phyloP scores from a whole-genome alignment of 208 protist species.

The Crithidia thermophila region DNA sequence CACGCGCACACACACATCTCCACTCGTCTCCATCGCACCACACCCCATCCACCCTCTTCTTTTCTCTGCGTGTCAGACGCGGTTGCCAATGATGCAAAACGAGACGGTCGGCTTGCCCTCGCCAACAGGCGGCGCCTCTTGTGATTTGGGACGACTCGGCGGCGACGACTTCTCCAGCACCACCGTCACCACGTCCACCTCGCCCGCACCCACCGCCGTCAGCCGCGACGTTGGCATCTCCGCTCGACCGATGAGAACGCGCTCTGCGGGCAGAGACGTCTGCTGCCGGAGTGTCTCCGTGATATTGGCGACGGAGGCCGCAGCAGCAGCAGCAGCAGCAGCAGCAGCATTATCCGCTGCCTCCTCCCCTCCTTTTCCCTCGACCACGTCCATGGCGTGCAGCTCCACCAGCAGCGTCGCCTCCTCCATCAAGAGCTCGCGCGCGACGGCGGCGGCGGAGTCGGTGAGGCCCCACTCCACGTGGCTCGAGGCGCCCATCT shows the following conservation, averaged over 20 bases:
- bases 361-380: slow-evolving; percentile 2
- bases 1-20: neutral
- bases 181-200: slow-evolving; percentile 27
- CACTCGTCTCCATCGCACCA: no score
- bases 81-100: slow-evolving; percentile 47
- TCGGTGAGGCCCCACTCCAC: slow-evolving; percentile 57
- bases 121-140: neutral
- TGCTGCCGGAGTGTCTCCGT: slow-evolving; percentile 1
- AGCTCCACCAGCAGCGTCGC: slow-evolving; percentile 25
- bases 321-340: neutral
- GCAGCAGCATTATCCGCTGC: neutral
- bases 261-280: slow-evolving; percentile 1
- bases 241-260: slow-evolving; percentile 16
- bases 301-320: neutral
- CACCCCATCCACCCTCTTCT: no score
- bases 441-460: slow-evolving; percentile 39
- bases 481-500: slow-evolving; percentile 30
- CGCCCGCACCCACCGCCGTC: slow-evolving; percentile 1
- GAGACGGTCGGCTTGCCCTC: slow-evolving; percentile 35
- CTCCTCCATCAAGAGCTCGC: neutral
- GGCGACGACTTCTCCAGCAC: neutral
- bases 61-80: slow-evolving; percentile 17
- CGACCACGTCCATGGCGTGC: slow-evolving; percentile 27
- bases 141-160: neutral
- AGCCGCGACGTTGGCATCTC: slow-evolving; percentile 19